Evolutionary conservation across 2,329 filamentous ascomycete species (phyloP).

Genomic region (Trichoderma sp.): DNA sequence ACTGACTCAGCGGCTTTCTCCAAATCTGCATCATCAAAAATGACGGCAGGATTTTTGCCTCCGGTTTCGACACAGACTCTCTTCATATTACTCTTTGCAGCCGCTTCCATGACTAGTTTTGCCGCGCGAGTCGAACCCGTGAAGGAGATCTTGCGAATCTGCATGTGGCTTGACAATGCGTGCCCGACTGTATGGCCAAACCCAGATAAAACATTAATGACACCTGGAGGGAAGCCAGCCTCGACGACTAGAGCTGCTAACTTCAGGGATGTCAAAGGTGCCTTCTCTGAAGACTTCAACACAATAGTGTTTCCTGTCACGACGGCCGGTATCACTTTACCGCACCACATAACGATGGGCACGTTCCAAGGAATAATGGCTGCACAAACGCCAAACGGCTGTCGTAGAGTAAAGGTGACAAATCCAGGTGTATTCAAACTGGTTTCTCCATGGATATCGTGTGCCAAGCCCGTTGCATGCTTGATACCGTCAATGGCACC

Average conservation of each 20-base stretch:
- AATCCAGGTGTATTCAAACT: conserved; percentile 48
- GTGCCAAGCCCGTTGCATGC: conserved; percentile 68
- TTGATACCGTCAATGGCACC: conserved; percentile 40
- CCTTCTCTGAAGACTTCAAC: conserved; percentile 61
- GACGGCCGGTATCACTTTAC: conserved; percentile 64
- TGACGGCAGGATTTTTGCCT: conserved; percentile 57
- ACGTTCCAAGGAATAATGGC: conserved; percentile 74
- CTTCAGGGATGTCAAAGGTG: conserved; percentile 57
- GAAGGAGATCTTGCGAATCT: conserved; percentile 71
- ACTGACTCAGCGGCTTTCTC: conserved; percentile 57
- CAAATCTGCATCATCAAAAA: conserved; percentile 59
- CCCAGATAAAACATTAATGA: conserved; percentile 69
- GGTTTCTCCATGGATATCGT: conserved; percentile 47
- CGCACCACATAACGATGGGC: conserved; percentile 40
- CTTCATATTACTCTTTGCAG: conserved; percentile 54
- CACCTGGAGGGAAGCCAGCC: conserved; percentile 71
- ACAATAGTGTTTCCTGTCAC: conserved; percentile 60
- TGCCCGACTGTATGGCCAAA: conserved; percentile 63
- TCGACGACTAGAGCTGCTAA: conserved; percentile 63
- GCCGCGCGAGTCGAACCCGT: conserved; percentile 68
- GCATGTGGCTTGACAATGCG: conserved; percentile 60
- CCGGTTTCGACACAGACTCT: conserved; percentile 59
- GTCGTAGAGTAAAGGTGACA: conserved; percentile 51
- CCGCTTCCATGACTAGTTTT: conserved; percentile 64
- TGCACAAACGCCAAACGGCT: conserved; percentile 68